phyloP scores from a whole-genome alignment of 768 basidiomycete species.

The Royoungia palumana region DNA sequence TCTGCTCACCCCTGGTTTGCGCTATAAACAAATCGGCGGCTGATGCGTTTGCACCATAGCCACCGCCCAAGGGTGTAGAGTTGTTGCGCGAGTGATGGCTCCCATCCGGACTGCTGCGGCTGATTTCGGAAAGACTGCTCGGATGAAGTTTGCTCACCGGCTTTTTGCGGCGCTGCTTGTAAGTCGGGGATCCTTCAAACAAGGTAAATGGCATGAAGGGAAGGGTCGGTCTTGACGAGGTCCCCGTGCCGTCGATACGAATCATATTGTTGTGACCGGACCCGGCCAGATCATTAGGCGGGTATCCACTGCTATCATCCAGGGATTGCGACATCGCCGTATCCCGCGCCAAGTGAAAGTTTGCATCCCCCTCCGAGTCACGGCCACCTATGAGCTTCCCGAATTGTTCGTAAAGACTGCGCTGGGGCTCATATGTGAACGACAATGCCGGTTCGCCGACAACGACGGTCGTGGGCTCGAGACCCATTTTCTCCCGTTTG shows the following conservation, averaged over 20 bases:
- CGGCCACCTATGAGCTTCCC: slow-evolving; percentile 39
- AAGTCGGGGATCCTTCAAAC: slow-evolving; percentile 80
- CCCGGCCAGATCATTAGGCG: slow-evolving; percentile 9
- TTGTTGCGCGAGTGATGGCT: slow-evolving; percentile 14
- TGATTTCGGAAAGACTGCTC: slow-evolving; percentile 28
- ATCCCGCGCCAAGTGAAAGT: slow-evolving; percentile 33
- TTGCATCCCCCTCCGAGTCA: slow-evolving; percentile 36
- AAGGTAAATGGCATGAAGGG: slow-evolving; percentile 68
- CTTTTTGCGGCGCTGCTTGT: slow-evolving; percentile 88
- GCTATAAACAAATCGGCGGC: slow-evolving; percentile 67
- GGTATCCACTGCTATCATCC: slow-evolving; percentile 13
- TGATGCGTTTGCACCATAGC: slow-evolving; percentile 36
- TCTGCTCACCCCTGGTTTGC: slow-evolving; percentile 58
- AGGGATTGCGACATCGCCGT: slow-evolving; percentile 4
- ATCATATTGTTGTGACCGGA: slow-evolving; percentile 14
- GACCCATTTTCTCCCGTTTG: slow-evolving; percentile 90
- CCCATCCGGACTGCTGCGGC: slow-evolving; percentile 23
- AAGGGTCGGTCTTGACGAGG: slow-evolving; percentile 15
- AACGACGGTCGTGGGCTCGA: slow-evolving; percentile 76
- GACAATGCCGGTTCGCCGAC: slow-evolving; percentile 81
- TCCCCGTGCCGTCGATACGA: slow-evolving; percentile 26
- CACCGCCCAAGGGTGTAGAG: slow-evolving; percentile 18
- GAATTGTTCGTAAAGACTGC: slow-evolving; percentile 88
- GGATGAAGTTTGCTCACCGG: slow-evolving; percentile 38
- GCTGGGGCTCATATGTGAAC: slow-evolving; percentile 84